Evolutionary conservation across 495 filamentous ascomycete species (phyloP), one percentile per base, ranked within the genome.

Genomic region (Aspergillus olivimuriae): DNA sequence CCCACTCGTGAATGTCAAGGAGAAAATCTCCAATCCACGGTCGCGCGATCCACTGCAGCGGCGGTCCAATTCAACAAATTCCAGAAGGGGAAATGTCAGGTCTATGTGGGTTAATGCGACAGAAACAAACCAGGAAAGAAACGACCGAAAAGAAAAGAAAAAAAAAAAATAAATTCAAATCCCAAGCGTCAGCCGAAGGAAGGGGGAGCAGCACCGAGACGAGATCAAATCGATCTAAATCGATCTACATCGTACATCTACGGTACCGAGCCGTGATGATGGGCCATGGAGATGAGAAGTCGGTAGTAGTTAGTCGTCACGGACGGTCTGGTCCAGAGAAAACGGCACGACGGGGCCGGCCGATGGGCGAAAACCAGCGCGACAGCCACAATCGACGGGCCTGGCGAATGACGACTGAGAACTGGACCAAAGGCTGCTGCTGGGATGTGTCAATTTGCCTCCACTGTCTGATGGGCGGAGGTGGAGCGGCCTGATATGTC

Each of bases 401-500:
- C 51, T 48, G 50, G 43, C 55, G 51, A 57, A 53, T 57, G 39
- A 44, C 39, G 42, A 26, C 44, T 36, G 20, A 11, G 44, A 19
- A 36, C 36, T 48, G 41, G 28, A 34, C 28, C 17, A 21, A 30
- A 24, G 16, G 7, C 35, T 34, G 34, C 19, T 31, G 34, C 9
- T 43, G 34, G 36, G 49, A 56, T 56, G 48, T 56, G 53, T 50
- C 46, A 45, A 50, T 36, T 56, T 41, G 49, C 41, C 44, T 18
- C 10, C 35, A 41, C n/a, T n/a, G 36, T 46, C 43, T 39, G 46
- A 45, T 43, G 40, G 53, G 42, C 23, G 40, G 41, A 26, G 30
- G 50, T 19, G 48, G 45, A 37, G 39, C 34, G 46, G 43, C 43
- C 49, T 47, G 50, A 57, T 53, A 57, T 57, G 53, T 57, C 53